Evolutionary conservation across 306 rosid species (phyloP), one percentile per base, ranked within the genome.

Genomic region (Luffa aegyptiaca): DNA sequence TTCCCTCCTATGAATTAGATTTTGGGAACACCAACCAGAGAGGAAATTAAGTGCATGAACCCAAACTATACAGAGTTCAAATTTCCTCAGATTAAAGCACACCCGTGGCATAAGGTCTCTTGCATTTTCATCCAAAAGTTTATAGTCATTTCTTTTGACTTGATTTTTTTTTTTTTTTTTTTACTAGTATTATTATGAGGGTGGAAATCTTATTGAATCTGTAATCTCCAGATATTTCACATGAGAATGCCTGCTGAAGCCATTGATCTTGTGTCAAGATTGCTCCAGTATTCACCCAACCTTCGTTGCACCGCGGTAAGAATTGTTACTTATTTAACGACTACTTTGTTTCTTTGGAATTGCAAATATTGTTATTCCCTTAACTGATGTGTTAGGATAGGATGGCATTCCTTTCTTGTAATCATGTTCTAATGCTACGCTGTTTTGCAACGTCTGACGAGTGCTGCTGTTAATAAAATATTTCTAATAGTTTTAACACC

Each of bases 81-180:
- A 88, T 94, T 94, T 83, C 98, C 97, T 82, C 98, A 93, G 82
- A 93, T 93, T 75, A 93, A 93, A 87, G 97, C 94, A 10, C 98
- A 93, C 81, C 98, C 98, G 0, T 93, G 97, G 98, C 98, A 93
- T 85, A 93, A 93, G 98, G 97, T 92, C 83, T 61, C 86, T 48
- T 26, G 49, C n/a, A 61, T 44, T 35, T 26, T 21, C 8, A 49
- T 75, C 31, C 31, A 11, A 45, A 63, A 51, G 16, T 70, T 62
- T 78, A 63, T 12, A n/a, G 4, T 45, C 20, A 8, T 37, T 18
- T 56, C 6, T 48, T 41, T 45, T 66, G 39, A 39, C 62, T 44
- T 56, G 20, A 20, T 63, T 17, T 21, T 2, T 63, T 49, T 53
- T 8, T 62, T 39, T 14, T 59, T 61, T 14, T 48, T 61, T 31